Percentiles rank a stretch among this genome's conserved stretches.
phyloP scores from a whole-genome alignment of 192 early-diverging fungal species.

The Coemansia sp. region DNA sequence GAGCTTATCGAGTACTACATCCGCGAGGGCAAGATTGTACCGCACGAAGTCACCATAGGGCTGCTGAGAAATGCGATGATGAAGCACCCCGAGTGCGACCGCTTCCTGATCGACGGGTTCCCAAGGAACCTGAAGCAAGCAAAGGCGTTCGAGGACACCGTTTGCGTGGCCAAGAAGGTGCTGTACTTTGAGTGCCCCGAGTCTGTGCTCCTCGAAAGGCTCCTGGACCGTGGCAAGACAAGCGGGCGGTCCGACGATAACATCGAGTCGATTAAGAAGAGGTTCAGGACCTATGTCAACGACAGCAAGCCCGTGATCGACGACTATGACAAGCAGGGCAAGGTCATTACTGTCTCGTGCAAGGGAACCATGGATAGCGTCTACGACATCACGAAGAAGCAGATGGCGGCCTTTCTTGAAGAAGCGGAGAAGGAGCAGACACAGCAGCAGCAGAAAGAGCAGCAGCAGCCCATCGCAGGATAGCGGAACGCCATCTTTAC shows the following conservation, averaged over 20 bases:
- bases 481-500: not conserved
- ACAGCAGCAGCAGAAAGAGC: not conserved
- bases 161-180: conserved; percentile 70
- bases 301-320: conserved; percentile 91
- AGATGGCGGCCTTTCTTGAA: conserved; percentile 49
- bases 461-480: not conserved
- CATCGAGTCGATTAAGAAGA: conserved; percentile 92
- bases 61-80: conserved; percentile 90
- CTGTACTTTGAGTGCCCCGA: conserved; percentile 97
- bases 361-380: conserved; percentile 66
- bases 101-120: conserved; percentile 98
- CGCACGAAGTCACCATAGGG: conserved; percentile 91
- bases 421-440: not conserved
- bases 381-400: conserved; percentile 60
- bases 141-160: conserved; percentile 85
- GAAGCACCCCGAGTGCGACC: conserved; percentile 58
- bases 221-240: conserved; percentile 93
- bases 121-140: conserved; percentile 94
- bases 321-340: conserved; percentile 69
- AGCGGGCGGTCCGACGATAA: conserved; percentile 94
- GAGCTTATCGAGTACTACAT: conserved; percentile 72
- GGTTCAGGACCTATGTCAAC: conserved; percentile 85
- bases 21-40: conserved; percentile 66
- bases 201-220: conserved; percentile 82
- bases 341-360: conserved; percentile 77